These are phyloP conservation scores for Epicoccum nigrum DNA, from an alignment of 2,329 filamentous ascomycete species.

Conservation along the genomic window DNA sequence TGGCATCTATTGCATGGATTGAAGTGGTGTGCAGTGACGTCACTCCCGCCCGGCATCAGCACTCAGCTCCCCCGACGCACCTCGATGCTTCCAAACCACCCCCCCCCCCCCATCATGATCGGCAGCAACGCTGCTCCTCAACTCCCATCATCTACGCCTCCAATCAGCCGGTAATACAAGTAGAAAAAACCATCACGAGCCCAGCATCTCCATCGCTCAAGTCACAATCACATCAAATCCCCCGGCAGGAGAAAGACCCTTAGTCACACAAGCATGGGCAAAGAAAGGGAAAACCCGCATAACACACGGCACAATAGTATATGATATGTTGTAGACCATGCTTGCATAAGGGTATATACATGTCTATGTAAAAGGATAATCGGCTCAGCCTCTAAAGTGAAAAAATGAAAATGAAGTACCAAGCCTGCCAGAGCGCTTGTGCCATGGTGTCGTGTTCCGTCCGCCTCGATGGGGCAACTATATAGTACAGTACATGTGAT, in stretches of 20 bases:
- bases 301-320: not conserved
- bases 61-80: constrained; percentile 1
- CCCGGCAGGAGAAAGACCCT: too few relatives aligned
- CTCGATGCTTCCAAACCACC: not conserved
- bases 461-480: not conserved
- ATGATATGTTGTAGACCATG: not conserved
- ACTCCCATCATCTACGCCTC: constrained; percentile 1
- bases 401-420: not conserved
- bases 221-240: too few relatives aligned
- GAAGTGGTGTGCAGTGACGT: not conserved
- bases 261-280: too few relatives aligned
- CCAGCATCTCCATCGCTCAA: too few relatives aligned
- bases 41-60: not conserved
- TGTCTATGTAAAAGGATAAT: not conserved
- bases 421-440: constrained; percentile 12
- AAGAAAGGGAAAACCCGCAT: too few relatives aligned
- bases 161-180: too few relatives aligned
- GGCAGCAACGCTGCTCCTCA: not conserved
- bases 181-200: too few relatives aligned
- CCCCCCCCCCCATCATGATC: not conserved
- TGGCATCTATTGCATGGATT: too few relatives aligned
- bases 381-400: constrained; percentile 1
- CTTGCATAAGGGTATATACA: constrained; percentile 11
- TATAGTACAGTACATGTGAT: too few relatives aligned
- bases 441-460: not conserved